Evolutionary conservation across 208 protist species (phyloP), one percentile per base, ranked within the genome.

Genomic region (Trypanosoma melophagium): DNA sequence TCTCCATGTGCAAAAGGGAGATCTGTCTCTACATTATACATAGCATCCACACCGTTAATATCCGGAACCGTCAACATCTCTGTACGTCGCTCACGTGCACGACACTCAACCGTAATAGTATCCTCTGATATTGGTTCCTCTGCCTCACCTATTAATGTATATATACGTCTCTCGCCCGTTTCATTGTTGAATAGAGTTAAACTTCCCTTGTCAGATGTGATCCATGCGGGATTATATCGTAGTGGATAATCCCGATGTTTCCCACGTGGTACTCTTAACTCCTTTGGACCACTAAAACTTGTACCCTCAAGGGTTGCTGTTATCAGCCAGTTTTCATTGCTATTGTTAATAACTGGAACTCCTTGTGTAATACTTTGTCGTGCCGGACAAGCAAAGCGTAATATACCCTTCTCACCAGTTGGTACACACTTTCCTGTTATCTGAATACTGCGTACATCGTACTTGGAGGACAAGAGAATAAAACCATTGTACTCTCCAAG

Each of bases 61-160:
- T 94, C 94, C 35, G 92, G 90, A 24, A 95, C 84, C 14, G 69
- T 83, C 45, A 97, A 50, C 54, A 81, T 63, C 31, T 90, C 60
- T 22, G 50, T 75, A 44, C 76, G 58, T 40, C 73, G 63, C 54
- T 92, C 83, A n/a, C 94, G 80, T 19, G 94, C 90, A 10, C 77
- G 61, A 76, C 93, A 97, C 50, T 95, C 73, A 12, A 98, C 42
- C 9, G 65, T 58, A 51, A 98, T 14, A 31, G 69, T 76, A 52
- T 91, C 87, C 78, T 98, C 96, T 19, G 83, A 94, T 21, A 97
- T 76, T 17, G 96, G 96, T 28, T 94, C 79, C 51, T 94, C 89
- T 7, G 86, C 90, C 45, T 89, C 81, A 45, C 92, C 94, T 40
- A 79, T 49, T 9, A 98, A 82, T 22, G 76, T 71, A 79, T 97